Evolutionary conservation across 2,329 filamentous ascomycete species (phyloP).

Genomic region (Ophiostoma sp.): DNA sequence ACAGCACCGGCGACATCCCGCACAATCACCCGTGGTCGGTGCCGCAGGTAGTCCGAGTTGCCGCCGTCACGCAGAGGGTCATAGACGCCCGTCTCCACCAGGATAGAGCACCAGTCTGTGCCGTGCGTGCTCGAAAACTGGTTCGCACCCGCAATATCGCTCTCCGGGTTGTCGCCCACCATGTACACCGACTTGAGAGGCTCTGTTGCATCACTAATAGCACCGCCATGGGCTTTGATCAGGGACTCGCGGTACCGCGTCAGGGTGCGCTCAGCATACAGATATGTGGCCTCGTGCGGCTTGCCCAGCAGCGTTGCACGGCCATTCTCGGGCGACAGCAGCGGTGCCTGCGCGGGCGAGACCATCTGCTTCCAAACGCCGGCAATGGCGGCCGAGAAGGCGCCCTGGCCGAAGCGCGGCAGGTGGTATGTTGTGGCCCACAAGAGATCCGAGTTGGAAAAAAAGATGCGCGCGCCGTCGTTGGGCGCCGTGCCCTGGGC

Average conservation of each 20-base stretch:
- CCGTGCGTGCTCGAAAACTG: slow-evolving; percentile 61
- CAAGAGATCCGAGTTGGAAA: slow-evolving; percentile 83
- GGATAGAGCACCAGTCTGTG: slow-evolving; percentile 38
- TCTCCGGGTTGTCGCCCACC: slow-evolving; percentile 86
- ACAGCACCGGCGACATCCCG: slow-evolving; percentile 32
- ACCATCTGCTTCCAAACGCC: slow-evolving; percentile 75
- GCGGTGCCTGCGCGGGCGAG: slow-evolving; percentile 55
- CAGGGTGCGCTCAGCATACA: slow-evolving; percentile 74
- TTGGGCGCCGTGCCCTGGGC: slow-evolving; percentile 53
- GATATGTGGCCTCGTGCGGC: slow-evolving; percentile 70
- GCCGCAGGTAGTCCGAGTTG: slow-evolving; percentile 24
- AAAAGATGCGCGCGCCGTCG: slow-evolving; percentile 80
- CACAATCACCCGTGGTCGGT: slow-evolving; percentile 31
- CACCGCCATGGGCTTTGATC: slow-evolving; percentile 33
- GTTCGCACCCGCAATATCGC: slow-evolving; percentile 85
- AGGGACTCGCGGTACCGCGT: slow-evolving; percentile 54
- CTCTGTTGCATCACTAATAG: slow-evolving; percentile 22
- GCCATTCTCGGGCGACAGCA: slow-evolving; percentile 34
- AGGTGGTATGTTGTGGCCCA: slow-evolving; percentile 84
- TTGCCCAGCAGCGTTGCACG: slow-evolving; percentile 72
- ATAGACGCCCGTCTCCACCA: slow-evolving; percentile 36
- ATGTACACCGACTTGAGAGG: slow-evolving; percentile 79
- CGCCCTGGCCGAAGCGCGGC: slow-evolving; percentile 84
- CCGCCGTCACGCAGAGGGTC: slow-evolving; percentile 26
- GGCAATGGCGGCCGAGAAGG: slow-evolving; percentile 74